These are phyloP conservation scores for Mrakiaceae sp. DNA, from an alignment of 1,284 basidiomycete species.

Conservation along the genomic window DNA sequence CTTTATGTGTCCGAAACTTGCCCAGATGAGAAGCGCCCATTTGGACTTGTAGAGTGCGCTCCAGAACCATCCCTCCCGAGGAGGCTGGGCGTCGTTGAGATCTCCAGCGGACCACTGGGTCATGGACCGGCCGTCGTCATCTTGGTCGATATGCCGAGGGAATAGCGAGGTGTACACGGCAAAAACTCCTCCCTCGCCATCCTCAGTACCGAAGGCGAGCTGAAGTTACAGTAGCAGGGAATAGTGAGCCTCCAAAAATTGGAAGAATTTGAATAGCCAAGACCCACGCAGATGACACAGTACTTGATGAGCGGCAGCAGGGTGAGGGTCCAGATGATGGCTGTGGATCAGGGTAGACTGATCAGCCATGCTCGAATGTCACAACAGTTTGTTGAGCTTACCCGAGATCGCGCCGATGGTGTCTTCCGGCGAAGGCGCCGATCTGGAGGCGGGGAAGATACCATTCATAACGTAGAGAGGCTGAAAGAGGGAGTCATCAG, in stretches of 20 bases:
- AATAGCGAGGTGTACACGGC: slow-evolving; percentile 52
- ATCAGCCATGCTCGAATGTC: no score
- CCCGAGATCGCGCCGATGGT: no score
- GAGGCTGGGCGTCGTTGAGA: neutral
- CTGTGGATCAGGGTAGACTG: neutral
- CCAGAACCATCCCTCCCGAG: neutral
- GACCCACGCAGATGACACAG: neutral
- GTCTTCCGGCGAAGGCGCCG: no score
- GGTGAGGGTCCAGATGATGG: slow-evolving; percentile 40
- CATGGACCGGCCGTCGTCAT: slow-evolving; percentile 44
- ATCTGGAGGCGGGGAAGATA: slow-evolving; percentile 41
- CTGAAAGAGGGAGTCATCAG: neutral
- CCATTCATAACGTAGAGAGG: slow-evolving; percentile 55
- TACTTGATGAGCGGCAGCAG: slow-evolving; percentile 56
- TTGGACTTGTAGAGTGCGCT: slow-evolving; percentile 22
- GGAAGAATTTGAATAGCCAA: no score
- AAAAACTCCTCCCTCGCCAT: slow-evolving; percentile 54
- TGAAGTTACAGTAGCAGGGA: no score
- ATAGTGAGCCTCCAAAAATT: no score
- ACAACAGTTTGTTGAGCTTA: no score
- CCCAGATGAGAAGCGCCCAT: slow-evolving; percentile 42
- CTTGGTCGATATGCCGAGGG: slow-evolving; percentile 39
- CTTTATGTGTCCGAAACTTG: neutral
- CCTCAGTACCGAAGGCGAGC: slow-evolving; percentile 49
- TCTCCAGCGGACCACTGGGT: slow-evolving; percentile 34